These are phyloP conservation scores for Aureobasidium sp. DNA, from an alignment of 2,329 filamentous ascomycete species.

Conservation along the genomic window DNA sequence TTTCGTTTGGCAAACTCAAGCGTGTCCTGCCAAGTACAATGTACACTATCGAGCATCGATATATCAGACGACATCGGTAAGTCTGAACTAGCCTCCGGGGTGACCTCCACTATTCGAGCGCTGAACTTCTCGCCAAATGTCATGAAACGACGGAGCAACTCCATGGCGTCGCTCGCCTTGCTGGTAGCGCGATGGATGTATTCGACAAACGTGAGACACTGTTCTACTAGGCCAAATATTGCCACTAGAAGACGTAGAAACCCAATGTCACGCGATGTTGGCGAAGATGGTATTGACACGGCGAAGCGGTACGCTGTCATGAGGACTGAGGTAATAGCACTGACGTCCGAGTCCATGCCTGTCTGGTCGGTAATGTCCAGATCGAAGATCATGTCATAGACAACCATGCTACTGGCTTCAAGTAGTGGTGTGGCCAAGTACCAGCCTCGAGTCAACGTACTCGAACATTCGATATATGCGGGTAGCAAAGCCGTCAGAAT, in stretches of 20 bases:
- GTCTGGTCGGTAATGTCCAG: constrained; percentile 35
- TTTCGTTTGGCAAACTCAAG: not conserved
- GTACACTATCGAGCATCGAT: not conserved
- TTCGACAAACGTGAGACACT: not conserved
- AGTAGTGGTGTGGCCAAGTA: constrained; percentile 46
- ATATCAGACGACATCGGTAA: too few species aligned
- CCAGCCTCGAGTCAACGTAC: constrained; percentile 41
- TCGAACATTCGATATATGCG: constrained; percentile 45
- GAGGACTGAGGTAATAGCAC: not conserved
- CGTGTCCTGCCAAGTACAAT: not conserved
- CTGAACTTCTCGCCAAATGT: not conserved
- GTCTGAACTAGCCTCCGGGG: too few species aligned
- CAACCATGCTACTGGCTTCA: constrained; percentile 36
- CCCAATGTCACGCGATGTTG: not conserved
- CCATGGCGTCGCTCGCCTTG: not conserved
- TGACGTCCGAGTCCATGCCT: constrained; percentile 27
- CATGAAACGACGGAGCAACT: not conserved
- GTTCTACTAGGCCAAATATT: not conserved
- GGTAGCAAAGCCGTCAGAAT: constrained; percentile 49
- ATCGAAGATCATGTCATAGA: constrained; percentile 38
- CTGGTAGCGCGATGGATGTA: not conserved
- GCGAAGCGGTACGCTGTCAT: not conserved
- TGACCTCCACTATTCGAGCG: too few species aligned
- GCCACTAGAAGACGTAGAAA: not conserved
- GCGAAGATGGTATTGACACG: not conserved